These are phyloP conservation scores for Camptophora hylomeconis DNA, from an alignment of 2,329 filamentous ascomycete genomes.

Conservation along the genomic window DNA sequence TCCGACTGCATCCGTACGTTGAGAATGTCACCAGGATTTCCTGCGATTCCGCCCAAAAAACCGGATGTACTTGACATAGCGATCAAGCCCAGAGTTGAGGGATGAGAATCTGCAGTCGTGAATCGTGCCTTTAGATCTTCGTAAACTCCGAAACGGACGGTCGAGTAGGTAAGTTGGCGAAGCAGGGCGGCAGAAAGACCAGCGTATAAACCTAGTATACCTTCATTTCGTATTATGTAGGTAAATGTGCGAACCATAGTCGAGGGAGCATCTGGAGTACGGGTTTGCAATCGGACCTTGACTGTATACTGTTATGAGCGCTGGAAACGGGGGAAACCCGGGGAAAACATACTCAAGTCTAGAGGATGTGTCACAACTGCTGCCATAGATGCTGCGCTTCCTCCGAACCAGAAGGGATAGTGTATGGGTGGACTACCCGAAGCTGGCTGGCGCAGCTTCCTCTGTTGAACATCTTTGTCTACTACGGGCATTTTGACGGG, in stretches of 20 bases:
- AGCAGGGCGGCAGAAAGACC: constrained; percentile 86
- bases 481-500: too few species aligned
- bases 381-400: constrained; percentile 83
- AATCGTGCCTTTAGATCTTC: constrained; percentile 73
- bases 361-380: constrained; percentile 86
- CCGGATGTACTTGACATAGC: constrained; percentile 73
- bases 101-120: constrained; percentile 30
- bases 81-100: constrained; percentile 64
- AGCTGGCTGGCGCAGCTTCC: too few species aligned
- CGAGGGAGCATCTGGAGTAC: constrained; percentile 58
- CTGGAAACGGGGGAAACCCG: too few species aligned
- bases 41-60: constrained; percentile 75
- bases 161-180: constrained; percentile 91
- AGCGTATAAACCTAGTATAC: constrained; percentile 69
- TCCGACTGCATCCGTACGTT: constrained; percentile 99
- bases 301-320: too few species aligned
- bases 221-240: constrained; percentile 65
- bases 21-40: constrained; percentile 89
- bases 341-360: constrained; percentile 71
- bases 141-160: constrained; percentile 91
- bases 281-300: constrained; percentile 79
- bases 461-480: constrained; percentile 2
- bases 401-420: constrained; percentile 94
- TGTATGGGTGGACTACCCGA: constrained; percentile 20
- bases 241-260: constrained; percentile 77